Conservation (phyloP, 805 yeast species). For the Cyberlindnera amylophila region DNA sequence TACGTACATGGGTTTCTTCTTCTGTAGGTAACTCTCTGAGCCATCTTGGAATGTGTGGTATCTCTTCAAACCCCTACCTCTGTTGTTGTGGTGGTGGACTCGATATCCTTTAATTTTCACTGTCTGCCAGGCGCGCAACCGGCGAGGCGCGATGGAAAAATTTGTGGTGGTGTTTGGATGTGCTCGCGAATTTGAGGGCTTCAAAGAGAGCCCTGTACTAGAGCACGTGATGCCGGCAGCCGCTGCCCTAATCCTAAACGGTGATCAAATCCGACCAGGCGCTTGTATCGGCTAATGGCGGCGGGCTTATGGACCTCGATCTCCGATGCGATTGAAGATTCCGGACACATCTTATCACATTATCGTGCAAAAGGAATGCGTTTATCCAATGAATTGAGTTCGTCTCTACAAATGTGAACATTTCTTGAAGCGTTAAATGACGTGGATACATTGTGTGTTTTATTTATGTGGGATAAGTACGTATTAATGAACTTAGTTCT, state of each 20-base stretch:
- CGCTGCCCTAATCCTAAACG: too few relatives aligned
- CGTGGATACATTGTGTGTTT: too few relatives aligned
- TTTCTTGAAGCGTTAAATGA: too few relatives aligned
- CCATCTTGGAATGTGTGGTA: constrained; percentile 64
- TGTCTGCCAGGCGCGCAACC: constrained; percentile 7
- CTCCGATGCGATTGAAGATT: too few relatives aligned
- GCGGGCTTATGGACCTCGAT: too few relatives aligned
- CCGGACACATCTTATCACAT: too few relatives aligned
- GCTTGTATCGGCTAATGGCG: too few relatives aligned
- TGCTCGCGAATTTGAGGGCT: not conserved
- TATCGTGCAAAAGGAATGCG: too few relatives aligned
- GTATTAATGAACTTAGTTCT: constrained; percentile 35
- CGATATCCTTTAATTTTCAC: constrained; percentile 20
- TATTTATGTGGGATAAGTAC: too few relatives aligned
- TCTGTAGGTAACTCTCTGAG: constrained; percentile 99
- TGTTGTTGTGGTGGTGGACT: constrained; percentile 1
- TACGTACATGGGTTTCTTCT: constrained; percentile 83
- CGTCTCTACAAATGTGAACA: too few relatives aligned
- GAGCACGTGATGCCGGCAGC: constrained; percentile 11
- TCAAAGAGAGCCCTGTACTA: constrained; percentile 9
- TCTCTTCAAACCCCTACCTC: not conserved
- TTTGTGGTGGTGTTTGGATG: constrained; percentile 11
- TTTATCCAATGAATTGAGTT: too few relatives aligned
- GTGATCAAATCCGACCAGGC: too few relatives aligned
- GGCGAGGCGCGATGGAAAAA: constrained; percentile 9